A percentile compares a stretch with the other conserved stretches of the same genome.
Evolutionary conservation across 2,329 filamentous ascomycete species (phyloP).

Genomic region (Xylaria sp.): DNA sequence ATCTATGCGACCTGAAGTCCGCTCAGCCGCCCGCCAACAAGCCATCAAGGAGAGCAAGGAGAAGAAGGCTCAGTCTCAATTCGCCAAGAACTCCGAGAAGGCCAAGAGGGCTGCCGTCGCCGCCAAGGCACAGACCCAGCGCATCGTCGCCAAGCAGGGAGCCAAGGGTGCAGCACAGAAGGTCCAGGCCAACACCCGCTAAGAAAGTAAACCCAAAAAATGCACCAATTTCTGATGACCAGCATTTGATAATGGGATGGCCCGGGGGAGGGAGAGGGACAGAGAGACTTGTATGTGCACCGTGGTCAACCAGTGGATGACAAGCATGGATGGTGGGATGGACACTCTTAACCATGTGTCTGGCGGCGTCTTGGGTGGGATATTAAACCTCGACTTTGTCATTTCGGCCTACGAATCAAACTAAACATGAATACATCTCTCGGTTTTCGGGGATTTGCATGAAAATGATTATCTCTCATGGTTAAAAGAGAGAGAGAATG

Average conservation of each 20-base stretch:
- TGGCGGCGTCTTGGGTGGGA: conserved; percentile 52
- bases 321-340: conserved; percentile 39
- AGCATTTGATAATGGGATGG: conserved; percentile 34
- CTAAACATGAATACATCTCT: conserved; percentile 45
- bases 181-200: conserved; percentile 87
- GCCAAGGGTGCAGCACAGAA: conserved; percentile 92
- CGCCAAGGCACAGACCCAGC: conserved; percentile 79
- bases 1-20: conserved; percentile 92
- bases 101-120: conserved; percentile 84
- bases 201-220: conserved; percentile 54
- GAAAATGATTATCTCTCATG: conserved; percentile 43
- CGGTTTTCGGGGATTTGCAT: conserved; percentile 46
- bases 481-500: conserved; percentile 43
- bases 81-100: conserved; percentile 99
- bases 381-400: conserved; percentile 47
- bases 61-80: conserved; percentile 90
- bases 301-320: conserved; percentile 34
- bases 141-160: conserved; percentile 96
- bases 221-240: conserved; percentile 23
- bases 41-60: conserved; percentile 99
- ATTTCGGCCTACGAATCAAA: conserved; percentile 42
- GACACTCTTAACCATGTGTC: conserved; percentile 44
- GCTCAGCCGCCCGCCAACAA: conserved; percentile 85
- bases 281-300: conserved; percentile 18
- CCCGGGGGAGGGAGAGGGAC: conserved; percentile 26